Base-by-base conservation (phyloP, 805 yeast genomes). In the Saccharomycopsis sp. region DNA sequence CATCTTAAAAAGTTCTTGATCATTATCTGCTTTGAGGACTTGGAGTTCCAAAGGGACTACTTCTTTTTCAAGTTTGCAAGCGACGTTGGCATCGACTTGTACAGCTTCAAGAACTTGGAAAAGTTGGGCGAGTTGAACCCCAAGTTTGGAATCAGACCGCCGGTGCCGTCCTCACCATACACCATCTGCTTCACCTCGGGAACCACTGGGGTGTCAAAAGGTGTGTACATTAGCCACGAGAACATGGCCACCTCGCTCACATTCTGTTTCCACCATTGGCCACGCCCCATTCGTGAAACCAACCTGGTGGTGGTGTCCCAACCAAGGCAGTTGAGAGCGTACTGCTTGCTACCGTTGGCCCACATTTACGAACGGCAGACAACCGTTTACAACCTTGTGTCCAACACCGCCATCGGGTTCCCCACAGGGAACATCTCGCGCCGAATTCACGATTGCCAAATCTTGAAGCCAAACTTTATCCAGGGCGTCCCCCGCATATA, bases 141-240 rank as follows among this genome's bases (percentile, higher is more conserved):
- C 19, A 52, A 55, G 4, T 51, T 54, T 17, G 32, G 25, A 9
- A 52, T 54, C 4, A 43, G 80, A 78, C 38, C 21, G 4, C 42
- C 21, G 13, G 8, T 8, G 10, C 34, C 32, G 2, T 6, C 26
- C 18, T 17, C 8, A 23, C 10, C 30, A n/a, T 39, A n/a, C 32
- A 22, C 37, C 22, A 35, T 41, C 10, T 10, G 31, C 18, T 41
- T 41, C 60, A 80, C 84, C 10, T 75, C 82, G 0, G 85, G 85
- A 38, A 77, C 85, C 17, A 76, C 83, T n/a, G 88, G 92, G 42
- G 71, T 77, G 32, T 85, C 89, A 47, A 83, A 82, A 63, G 89
- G 89, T 52, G 89, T 79, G 19, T 73, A 76, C 22, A 62, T 80
- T 47, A 67, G 73, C 22, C 87, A 81, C 49, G 57, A 56, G 36